phyloP scores from a whole-genome alignment of 2,329 filamentous ascomycete genomes.

The Epicoccum sorghinum region DNA sequence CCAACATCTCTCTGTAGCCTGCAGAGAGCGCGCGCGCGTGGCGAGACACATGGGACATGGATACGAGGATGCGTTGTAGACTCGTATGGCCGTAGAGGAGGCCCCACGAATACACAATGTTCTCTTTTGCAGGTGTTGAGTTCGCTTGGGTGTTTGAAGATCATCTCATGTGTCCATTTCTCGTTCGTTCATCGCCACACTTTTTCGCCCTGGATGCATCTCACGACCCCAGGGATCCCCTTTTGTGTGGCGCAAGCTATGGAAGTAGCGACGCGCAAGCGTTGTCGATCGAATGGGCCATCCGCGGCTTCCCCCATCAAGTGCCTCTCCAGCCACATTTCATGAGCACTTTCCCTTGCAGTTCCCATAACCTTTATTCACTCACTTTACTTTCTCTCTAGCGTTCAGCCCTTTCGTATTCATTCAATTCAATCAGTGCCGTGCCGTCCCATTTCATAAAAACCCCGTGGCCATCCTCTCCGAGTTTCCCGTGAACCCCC shows the following conservation, averaged over 20 bases:
- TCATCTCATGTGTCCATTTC: neutral
- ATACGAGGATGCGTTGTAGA: too few species aligned
- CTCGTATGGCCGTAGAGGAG: neutral
- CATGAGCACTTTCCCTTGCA: neutral
- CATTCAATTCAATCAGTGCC: too few species aligned
- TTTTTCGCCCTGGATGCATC: neutral
- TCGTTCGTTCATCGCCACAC: slow-evolving; percentile 2
- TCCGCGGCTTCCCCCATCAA: slow-evolving; percentile 2
- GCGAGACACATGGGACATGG: neutral
- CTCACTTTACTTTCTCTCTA: neutral
- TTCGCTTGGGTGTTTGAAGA: neutral
- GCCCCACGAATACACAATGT: neutral
- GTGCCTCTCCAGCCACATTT: slow-evolving; percentile 1
- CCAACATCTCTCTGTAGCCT: neutral
- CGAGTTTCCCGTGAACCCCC: neutral
- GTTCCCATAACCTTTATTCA: too few species aligned
- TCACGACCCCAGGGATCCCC: neutral
- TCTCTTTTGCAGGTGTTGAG: neutral
- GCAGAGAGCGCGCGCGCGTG: neutral
- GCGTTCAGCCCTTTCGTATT: too few species aligned
- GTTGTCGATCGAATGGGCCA: slow-evolving; percentile 5
- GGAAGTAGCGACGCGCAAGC: slow-evolving; percentile 2
- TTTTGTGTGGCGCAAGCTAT: slow-evolving; percentile 11
- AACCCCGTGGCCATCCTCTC: too few species aligned
- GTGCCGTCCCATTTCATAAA: too few species aligned